phyloP scores from a whole-genome alignment of 1,284 basidiomycete species.

The Spongispora temasekensis region DNA sequence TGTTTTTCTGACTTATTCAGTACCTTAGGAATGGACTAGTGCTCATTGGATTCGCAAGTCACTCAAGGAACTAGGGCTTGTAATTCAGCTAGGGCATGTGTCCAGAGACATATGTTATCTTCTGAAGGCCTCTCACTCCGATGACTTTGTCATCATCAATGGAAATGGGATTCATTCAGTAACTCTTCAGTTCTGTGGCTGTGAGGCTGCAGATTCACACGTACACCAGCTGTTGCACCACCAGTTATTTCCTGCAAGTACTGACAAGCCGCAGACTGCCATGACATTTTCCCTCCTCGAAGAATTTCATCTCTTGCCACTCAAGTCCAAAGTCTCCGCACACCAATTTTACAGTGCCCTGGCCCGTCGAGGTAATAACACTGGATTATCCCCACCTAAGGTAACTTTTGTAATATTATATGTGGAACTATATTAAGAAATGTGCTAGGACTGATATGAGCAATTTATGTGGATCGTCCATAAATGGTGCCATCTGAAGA shows the following conservation, averaged over 20 bases:
- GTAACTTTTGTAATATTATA: too few relatives aligned
- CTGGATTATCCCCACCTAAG: neutral
- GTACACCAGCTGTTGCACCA: neutral
- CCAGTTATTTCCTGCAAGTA: constrained; percentile 7
- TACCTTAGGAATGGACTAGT: too few relatives aligned
- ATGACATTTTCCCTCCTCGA: constrained; percentile 5
- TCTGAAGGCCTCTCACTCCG: neutral
- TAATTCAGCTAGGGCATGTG: neutral
- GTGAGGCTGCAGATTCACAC: neutral
- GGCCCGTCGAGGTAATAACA: neutral
- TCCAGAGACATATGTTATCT: neutral
- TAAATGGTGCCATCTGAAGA: constrained; percentile 12
- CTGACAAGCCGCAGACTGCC: constrained; percentile 8
- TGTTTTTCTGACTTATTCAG: too few relatives aligned
- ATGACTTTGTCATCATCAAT: constrained; percentile 7
- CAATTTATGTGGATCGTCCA: constrained; percentile 4
- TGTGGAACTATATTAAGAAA: neutral
- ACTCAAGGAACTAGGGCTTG: neutral
- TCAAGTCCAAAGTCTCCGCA: constrained; percentile 19
- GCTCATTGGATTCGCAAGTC: neutral
- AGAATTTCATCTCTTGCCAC: constrained; percentile 24
- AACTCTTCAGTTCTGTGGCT: constrained; percentile 1
- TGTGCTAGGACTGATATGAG: neutral
- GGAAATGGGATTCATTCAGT: constrained; percentile 9
- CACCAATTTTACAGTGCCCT: constrained; percentile 16